These are phyloP conservation scores for Auriscalpium orientale DNA, from an alignment of 768 basidiomycete species.

Conservation along the genomic window DNA sequence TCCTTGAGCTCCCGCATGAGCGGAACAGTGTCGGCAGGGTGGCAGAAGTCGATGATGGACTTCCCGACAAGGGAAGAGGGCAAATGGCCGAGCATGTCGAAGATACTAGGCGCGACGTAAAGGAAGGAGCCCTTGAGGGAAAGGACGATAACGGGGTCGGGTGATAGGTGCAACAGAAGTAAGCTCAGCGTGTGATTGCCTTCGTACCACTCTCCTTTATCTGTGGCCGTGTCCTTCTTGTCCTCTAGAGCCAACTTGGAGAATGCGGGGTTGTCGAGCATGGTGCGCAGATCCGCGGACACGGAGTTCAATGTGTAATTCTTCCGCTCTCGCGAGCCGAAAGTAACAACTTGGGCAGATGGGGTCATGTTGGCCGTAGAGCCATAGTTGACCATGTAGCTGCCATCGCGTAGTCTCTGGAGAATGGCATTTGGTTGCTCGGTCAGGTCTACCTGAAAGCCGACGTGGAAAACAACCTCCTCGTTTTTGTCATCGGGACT, in stretches of 20 bases:
- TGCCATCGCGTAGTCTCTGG: slow-evolving; percentile 70
- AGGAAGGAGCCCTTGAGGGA: slow-evolving; percentile 90
- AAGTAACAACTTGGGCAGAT: slow-evolving; percentile 11
- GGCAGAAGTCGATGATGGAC: slow-evolving; percentile 73
- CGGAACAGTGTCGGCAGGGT: slow-evolving; percentile 84
- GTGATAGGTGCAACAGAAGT: slow-evolving; percentile 51
- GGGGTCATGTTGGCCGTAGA: slow-evolving; percentile 8
- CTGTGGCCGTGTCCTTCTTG: background rate
- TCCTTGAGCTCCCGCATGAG: slow-evolving; percentile 91
- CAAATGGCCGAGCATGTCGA: slow-evolving; percentile 76
- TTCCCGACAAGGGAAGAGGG: slow-evolving; percentile 78
- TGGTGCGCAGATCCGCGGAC: slow-evolving; percentile 44
- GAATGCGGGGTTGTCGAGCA: slow-evolving; percentile 43
- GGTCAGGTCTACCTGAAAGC: slow-evolving; percentile 92
- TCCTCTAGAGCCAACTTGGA: slow-evolving; percentile 25
- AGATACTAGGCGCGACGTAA: slow-evolving; percentile 82
- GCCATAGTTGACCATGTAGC: slow-evolving; percentile 61
- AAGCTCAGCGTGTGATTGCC: slow-evolving; percentile 45
- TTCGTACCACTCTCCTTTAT: slow-evolving; percentile 21
- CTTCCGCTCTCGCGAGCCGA: slow-evolving; percentile 23
- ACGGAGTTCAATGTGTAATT: slow-evolving; percentile 28
- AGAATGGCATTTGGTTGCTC: slow-evolving; percentile 82
- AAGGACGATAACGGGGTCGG: slow-evolving; percentile 86
- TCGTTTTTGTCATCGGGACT: slow-evolving; percentile 45
- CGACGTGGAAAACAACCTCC: slow-evolving; percentile 81